phyloP scores from a whole-genome alignment of 768 basidiomycete genomes.

The Trametes cingulata region DNA sequence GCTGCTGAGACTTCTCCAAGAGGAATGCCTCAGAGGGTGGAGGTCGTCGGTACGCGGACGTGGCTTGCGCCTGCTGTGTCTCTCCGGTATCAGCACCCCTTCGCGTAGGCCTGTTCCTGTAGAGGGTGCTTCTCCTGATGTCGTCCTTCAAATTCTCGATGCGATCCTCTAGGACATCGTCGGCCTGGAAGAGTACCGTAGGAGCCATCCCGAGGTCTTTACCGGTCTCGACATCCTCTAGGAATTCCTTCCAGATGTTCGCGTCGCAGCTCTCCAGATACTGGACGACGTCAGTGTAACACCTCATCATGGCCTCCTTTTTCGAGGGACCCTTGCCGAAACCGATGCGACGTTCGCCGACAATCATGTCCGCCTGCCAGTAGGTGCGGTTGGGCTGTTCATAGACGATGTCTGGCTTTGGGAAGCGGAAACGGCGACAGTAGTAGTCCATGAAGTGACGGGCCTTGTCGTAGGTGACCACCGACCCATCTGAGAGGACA shows the following conservation, averaged over 20 bases:
- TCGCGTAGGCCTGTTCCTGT: constrained; percentile 55
- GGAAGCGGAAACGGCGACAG: constrained; percentile 75
- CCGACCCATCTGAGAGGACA: constrained; percentile 60
- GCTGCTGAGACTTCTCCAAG: constrained; percentile 55
- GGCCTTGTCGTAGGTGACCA: constrained; percentile 69
- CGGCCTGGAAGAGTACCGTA: constrained; percentile 65
- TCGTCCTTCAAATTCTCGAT: constrained; percentile 71
- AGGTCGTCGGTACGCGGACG: constrained; percentile 29
- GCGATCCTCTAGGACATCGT: constrained; percentile 61
- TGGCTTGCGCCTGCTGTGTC: constrained; percentile 1
- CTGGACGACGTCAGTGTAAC: constrained; percentile 84
- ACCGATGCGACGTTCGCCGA: constrained; percentile 80
- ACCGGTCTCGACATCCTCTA: constrained; percentile 59
- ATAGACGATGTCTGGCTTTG: constrained; percentile 69
- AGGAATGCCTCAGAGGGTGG: constrained; percentile 32
- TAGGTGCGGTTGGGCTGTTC: constrained; percentile 30
- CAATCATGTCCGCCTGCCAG: constrained; percentile 79
- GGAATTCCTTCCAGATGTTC: constrained; percentile 74
- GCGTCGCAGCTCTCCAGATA: constrained; percentile 87
- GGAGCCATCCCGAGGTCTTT: constrained; percentile 73
- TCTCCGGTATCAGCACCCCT: neutral
- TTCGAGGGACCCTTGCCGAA: constrained; percentile 70
- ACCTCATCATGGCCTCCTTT: constrained; percentile 67
- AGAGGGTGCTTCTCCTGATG: constrained; percentile 63
- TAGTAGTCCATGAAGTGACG: constrained; percentile 96